A percentile compares a stretch with the other conserved stretches of the same genome.
phyloP scores from a whole-genome alignment of 441 rosid species.

The Adansonia rubrostipa region DNA sequence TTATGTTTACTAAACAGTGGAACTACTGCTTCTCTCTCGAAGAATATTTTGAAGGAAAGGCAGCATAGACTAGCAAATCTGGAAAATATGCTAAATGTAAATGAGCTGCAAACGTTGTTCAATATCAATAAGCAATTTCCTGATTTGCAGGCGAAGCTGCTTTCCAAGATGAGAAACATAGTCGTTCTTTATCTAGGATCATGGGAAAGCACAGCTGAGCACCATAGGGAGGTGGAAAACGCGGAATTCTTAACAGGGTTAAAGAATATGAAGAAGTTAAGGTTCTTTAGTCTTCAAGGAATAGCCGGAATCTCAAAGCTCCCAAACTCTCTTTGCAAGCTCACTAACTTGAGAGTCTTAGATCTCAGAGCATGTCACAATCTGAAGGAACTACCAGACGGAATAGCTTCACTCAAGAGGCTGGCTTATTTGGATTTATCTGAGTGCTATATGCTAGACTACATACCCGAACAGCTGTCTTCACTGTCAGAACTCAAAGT shows the following conservation, averaged over 20 bases:
- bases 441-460: slow-evolving; percentile 54
- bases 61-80: not conserved
- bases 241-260: slow-evolving; percentile 42
- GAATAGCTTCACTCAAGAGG: slow-evolving; percentile 43
- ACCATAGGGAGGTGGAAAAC: slow-evolving; percentile 55
- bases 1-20: slow-evolving; percentile 38
- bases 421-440: slow-evolving; percentile 56
- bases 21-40: not conserved
- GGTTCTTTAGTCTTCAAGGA: slow-evolving; percentile 59
- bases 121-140: slow-evolving; percentile 51
- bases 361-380: slow-evolving; percentile 65
- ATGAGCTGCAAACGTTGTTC: slow-evolving; percentile 34
- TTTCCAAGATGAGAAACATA: slow-evolving; percentile 36
- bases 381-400: slow-evolving; percentile 54
- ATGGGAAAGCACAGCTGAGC: slow-evolving; percentile 46
- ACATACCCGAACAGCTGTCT: slow-evolving; percentile 47
- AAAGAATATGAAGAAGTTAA: slow-evolving; percentile 43
- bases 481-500: slow-evolving; percentile 45
- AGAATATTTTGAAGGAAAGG: not conserved
- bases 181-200: slow-evolving; percentile 55
- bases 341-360: slow-evolving; percentile 45
- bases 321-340: slow-evolving; percentile 36
- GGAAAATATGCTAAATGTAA: not conserved
- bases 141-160: slow-evolving; percentile 41
- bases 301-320: slow-evolving; percentile 53